These are phyloP conservation scores for Geranium brycei DNA, from an alignment of 345 rosid species.

Conservation along the genomic window DNA sequence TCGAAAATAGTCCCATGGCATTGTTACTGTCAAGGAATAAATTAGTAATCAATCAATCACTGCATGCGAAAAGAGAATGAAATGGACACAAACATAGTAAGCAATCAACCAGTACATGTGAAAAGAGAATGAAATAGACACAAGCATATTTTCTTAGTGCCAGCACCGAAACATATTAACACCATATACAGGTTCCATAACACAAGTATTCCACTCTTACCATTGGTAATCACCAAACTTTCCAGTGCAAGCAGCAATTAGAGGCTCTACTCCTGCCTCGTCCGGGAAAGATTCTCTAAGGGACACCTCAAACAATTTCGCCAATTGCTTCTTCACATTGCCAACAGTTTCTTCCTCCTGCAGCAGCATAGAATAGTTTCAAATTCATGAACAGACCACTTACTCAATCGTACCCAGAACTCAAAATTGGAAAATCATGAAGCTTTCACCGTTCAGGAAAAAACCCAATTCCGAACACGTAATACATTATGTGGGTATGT, in stretches of 20 bases:
- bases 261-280: constrained; percentile 52
- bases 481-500: neutral
- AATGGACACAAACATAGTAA: neutral
- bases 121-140: neutral
- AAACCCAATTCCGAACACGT: neutral
- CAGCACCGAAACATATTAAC: neutral
- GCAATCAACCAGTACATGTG: neutral
- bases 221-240: constrained; percentile 93
- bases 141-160: neutral
- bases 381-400: neutral
- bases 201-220: constrained; percentile 15
- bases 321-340: constrained; percentile 45
- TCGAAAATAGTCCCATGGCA: constrained; percentile 80
- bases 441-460: neutral
- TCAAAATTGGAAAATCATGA: neutral
- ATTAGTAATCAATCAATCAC: neutral
- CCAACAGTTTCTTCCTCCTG: constrained; percentile 52
- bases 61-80: neutral
- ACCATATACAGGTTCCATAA: neutral
- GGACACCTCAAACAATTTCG: constrained; percentile 46
- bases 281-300: constrained; percentile 47
- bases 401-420: neutral
- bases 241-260: constrained; percentile 48
- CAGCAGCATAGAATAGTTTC: constrained; percentile 1
- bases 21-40: constrained; percentile 44